A percentile compares a stretch with the other conserved stretches of the same genome.
Evolutionary conservation across 2,329 filamentous ascomycete genomes (phyloP).

Genomic region (Exophiala alcalophila): DNA sequence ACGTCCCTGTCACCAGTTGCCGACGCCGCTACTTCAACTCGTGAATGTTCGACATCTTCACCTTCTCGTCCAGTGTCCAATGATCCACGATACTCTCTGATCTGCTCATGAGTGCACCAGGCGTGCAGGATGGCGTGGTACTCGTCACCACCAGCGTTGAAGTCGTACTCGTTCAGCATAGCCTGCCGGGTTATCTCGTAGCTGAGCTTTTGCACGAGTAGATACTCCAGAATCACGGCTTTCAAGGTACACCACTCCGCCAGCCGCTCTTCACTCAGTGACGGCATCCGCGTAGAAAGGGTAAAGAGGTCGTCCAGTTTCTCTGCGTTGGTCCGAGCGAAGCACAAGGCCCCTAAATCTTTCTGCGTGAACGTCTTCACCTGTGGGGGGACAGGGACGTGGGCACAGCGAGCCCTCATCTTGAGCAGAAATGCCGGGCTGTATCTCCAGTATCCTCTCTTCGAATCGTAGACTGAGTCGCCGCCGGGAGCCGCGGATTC

Average conservation of each 20-base stretch:
- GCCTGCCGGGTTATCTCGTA: constrained; percentile 4
- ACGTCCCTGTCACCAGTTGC: no score
- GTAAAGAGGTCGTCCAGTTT: constrained; percentile 6
- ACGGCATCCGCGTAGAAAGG: constrained; percentile 1
- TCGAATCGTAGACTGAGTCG: constrained; percentile 28
- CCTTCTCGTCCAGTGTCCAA: constrained; percentile 6
- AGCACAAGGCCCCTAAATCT: constrained; percentile 2
- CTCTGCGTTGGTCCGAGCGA: constrained; percentile 21
- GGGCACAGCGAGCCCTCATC: constrained; percentile 11
- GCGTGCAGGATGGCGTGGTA: constrained; percentile 11
- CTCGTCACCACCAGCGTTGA: constrained; percentile 12
- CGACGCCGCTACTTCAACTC: no score
- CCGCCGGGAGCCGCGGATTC: constrained; percentile 22
- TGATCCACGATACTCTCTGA: constrained; percentile 4
- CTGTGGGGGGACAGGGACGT: background rate
- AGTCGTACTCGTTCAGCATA: constrained; percentile 16
- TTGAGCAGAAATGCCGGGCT: constrained; percentile 18
- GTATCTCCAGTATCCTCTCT: constrained; percentile 30
- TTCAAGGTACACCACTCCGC: constrained; percentile 15
- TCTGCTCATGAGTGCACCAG: constrained; percentile 14
- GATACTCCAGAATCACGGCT: constrained; percentile 11
- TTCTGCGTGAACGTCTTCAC: background rate
- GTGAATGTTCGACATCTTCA: no score
- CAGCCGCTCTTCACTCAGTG: constrained; percentile 3
- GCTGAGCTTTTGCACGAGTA: constrained; percentile 13